A percentile compares a stretch with the other conserved stretches of the same genome.
These are phyloP conservation scores for Cystobasidium pallidum DNA, from an alignment of 1,284 basidiomycete genomes.

Conservation along the genomic window DNA sequence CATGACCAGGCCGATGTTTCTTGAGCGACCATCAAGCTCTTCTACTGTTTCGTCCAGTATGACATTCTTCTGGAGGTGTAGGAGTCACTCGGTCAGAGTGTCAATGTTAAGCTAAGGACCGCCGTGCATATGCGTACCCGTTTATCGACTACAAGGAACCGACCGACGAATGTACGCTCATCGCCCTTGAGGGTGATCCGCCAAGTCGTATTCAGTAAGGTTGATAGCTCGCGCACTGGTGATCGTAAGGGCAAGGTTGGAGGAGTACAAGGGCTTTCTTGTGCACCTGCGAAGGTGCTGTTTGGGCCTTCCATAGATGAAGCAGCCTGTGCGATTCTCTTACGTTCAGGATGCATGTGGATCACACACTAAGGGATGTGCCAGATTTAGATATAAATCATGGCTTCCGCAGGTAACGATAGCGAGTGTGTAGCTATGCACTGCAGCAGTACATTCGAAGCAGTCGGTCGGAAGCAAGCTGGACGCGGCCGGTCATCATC, in stretches of 20 bases:
- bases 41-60: constrained; percentile 35
- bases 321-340: not conserved
- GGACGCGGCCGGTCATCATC: no score
- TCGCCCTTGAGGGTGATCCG: constrained; percentile 19
- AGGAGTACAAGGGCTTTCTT: not conserved
- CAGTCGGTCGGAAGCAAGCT: no score
- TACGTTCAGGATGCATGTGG: no score
- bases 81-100: not conserved
- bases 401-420: no score
- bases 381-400: no score
- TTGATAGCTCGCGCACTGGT: constrained; percentile 2
- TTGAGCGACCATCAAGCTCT: constrained; percentile 12
- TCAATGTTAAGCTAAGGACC: not conserved
- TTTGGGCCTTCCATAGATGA: not conserved
- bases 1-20: constrained; percentile 38
- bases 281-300: not conserved
- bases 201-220: constrained; percentile 31
- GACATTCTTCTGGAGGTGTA: constrained; percentile 16
- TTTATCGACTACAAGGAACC: constrained; percentile 29
- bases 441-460: no score
- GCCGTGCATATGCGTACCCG: constrained; percentile 1
- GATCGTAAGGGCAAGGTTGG: not conserved
- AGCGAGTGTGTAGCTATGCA: no score
- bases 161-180: constrained; percentile 22
- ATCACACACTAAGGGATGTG: no score